phyloP scores from a whole-genome alignment of 306 rosid species.

The Ormosia semicastrata region DNA sequence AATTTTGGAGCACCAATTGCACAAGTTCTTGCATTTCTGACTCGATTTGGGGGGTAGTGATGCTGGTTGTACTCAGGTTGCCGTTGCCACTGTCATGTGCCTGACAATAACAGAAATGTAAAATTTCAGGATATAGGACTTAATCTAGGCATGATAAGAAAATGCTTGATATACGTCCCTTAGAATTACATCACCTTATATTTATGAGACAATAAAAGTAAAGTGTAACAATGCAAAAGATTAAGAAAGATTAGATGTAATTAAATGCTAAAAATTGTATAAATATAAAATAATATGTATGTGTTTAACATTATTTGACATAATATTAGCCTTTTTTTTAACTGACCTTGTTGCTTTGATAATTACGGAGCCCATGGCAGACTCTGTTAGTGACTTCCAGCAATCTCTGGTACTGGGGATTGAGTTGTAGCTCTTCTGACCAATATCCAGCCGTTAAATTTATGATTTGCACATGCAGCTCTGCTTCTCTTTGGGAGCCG shows the following conservation, averaged over 20 bases:
- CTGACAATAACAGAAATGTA: constrained; percentile 29
- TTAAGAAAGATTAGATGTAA: background rate
- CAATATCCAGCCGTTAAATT: constrained; percentile 54
- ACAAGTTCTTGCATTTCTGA: constrained; percentile 69
- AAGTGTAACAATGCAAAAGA: background rate
- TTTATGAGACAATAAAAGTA: background rate
- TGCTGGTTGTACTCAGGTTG: constrained; percentile 1
- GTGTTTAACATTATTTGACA: background rate
- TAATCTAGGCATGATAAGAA: background rate
- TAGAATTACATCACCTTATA: background rate
- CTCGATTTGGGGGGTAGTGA: constrained; percentile 45
- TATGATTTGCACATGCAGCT: constrained; percentile 54
- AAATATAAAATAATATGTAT: too few species aligned
- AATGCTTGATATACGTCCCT: background rate
- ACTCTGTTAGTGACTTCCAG: constrained; percentile 52
- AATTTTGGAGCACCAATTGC: constrained; percentile 52
- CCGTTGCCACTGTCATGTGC: constrained; percentile 27
- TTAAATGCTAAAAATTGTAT: too few species aligned
- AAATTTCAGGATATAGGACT: background rate
- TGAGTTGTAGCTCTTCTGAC: constrained; percentile 39
- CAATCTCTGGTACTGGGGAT: constrained; percentile 43
- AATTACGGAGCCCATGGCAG: constrained; percentile 46
- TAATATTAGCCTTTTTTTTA: background rate
- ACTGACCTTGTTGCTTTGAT: constrained; percentile 51
- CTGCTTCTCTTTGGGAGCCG: constrained; percentile 48